Evolutionary conservation across 768 basidiomycete genomes (phyloP), one percentile per base, ranked within the genome.

Genomic region (Leccinum ochraceum): DNA sequence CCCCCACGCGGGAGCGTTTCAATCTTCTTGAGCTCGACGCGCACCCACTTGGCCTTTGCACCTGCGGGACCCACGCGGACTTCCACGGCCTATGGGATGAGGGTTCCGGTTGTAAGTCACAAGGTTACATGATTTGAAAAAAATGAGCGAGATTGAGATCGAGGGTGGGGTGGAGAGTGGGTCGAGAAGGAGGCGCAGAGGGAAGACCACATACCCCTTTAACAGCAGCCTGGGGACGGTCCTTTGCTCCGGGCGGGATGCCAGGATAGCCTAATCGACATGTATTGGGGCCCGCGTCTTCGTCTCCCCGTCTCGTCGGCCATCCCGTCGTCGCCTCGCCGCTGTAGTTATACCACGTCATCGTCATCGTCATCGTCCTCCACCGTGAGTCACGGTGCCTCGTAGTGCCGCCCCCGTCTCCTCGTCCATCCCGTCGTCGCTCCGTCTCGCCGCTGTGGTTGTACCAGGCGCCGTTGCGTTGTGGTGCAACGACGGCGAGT

Each of bases 21-120:
- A 48, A 95, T 85, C 78, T 95, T 95, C 65, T 92, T 86, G 71
- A 97, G 81, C 76, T 96, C 94, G 61, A 97, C 86, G 64, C 89
- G 86, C 26, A 98, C 88, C 88, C 92, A 96, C 75, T 94, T 92
- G 28, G 92, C 92, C 77, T 94, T 95, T 70, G 92, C 83, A 16
- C 90, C 89, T 62, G 86, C 82, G 2, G 80, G 78, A 0, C 86
- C 88, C 6, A 87, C 80, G 17, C 95, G 87, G 13, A 98, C 83
- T 74, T 98, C 95, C 55, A 98, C 83, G 20, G 92, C 88, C 92
- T 6, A 48, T 22, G 44, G 59, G 24, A 46, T 46, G 32, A 50
- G 49, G 49, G 50, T 58, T 54, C 7, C 8, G 8, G 7, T 39
- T n/a, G 17, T 1, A 28, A 42, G 70, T 22, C 62, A 65, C 9